These are phyloP conservation scores for Erodium moschatum DNA, from an alignment of 441 rosid species.

Conservation along the genomic window DNA sequence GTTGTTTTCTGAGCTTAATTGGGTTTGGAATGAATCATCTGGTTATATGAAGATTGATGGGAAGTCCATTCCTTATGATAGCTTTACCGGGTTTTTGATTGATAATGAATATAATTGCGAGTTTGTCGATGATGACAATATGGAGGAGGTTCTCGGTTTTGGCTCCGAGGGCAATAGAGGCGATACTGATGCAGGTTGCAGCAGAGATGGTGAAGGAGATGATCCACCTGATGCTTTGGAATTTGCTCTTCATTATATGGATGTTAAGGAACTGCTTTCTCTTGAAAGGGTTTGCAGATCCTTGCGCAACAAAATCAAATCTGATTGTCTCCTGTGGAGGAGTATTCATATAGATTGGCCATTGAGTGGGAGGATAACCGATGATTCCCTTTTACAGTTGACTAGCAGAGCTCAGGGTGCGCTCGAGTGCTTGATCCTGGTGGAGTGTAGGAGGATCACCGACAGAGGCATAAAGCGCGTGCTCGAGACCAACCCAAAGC, in stretches of 20 bases:
- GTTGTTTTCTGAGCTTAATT: not conserved
- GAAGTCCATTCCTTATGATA: not conserved
- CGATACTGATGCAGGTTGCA: slow-evolving; percentile 8
- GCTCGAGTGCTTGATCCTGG: slow-evolving; percentile 35
- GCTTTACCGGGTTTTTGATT: not conserved
- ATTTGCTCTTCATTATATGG: slow-evolving; percentile 29
- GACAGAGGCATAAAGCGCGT: slow-evolving; percentile 36
- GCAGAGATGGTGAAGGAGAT: slow-evolving; percentile 18
- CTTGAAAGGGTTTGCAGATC: slow-evolving; percentile 42
- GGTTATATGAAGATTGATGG: not conserved
- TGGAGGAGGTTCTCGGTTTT: not conserved
- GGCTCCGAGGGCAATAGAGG: not conserved
- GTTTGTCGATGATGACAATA: not conserved
- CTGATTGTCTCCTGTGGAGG: slow-evolving; percentile 37
- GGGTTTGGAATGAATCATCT: slow-evolving; percentile 1
- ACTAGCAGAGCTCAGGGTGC: slow-evolving; percentile 35
- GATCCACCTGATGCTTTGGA: slow-evolving; percentile 34
- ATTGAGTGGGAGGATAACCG: slow-evolving; percentile 24
- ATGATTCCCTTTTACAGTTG: slow-evolving; percentile 35
- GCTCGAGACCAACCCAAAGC: slow-evolving; percentile 31
- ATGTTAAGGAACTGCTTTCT: slow-evolving; percentile 27
- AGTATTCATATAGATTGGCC: slow-evolving; percentile 26
- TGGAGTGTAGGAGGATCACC: slow-evolving; percentile 33
- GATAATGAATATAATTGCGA: not conserved
- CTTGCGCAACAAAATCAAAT: slow-evolving; percentile 26